These are phyloP conservation scores for Sorghum bicolor DNA, from an alignment of 176 grass and related monocot species.

Conservation along the genomic window Sorghum_bicolor_NCBIv3 NC_012877.2:59548001-59548500, in stretches of 20 bases:
- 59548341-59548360: not conserved
- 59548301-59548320: not conserved
- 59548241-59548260: not conserved
- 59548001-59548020: too few species aligned
- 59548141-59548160: too few species aligned
- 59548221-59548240: too few species aligned
- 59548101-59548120: too few species aligned
- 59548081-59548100: too few species aligned
- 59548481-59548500: constrained; percentile 48
- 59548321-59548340: not conserved
- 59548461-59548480: not conserved
- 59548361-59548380: not conserved
- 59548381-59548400: not conserved
- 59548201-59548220: too few species aligned
- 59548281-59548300: not conserved
- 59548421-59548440: constrained; percentile 17
- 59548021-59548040: too few species aligned
- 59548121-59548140: too few species aligned
- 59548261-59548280: not conserved
- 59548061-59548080: too few species aligned
- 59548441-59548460: constrained; percentile 13
- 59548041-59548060: too few species aligned
- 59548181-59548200: too few species aligned
- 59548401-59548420: not conserved
- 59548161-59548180: too few species aligned